Base-by-base conservation (phyloP, 2,329 filamentous ascomycete genomes). In the Claviceps cyperi region DNA sequence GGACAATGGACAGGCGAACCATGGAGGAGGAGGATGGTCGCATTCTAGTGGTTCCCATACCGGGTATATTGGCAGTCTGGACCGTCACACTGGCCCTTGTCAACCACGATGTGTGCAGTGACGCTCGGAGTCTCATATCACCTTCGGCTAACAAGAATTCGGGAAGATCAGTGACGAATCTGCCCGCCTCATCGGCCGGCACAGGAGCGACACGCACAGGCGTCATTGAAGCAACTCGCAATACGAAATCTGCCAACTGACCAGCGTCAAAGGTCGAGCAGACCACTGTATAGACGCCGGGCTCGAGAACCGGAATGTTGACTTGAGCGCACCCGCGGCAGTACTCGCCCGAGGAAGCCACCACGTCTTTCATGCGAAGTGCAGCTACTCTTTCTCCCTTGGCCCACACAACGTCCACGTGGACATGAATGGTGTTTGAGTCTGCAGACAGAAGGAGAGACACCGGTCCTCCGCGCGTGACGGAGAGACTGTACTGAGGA, bases 181-280 rank as follows among this genome's bases (percentile, higher is more conserved):
- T 74, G 2, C 92, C 91, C 1, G 89, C 88, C 7, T 80, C 81
- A 62, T 92, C 86, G 5, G 81, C 71, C 0, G 81, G 76, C 3
- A 96, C 74, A 15, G 77, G 75, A 7, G 68, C 69, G 5, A 94
- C 62, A 1, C 64, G 59, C 38, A 81, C 75, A 0, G 75, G 70
- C 2, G 68, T 62, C 49, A 75, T 78, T 36, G 84, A 82, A 45
- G 82, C 81, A n/a, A 96, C 74, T 51, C 81, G 78, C 8, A 98
- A 72, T 0, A 75, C 78, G 60, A 94, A 97, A 46, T 75, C 73
- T 3, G 84, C 86, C 1, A 79, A 71, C 60, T 94, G 86, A 8
- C 83, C 84, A 0, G 83, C 76, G 54, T 94, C 88, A 63, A 94
- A 97, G 0, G 91, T 94, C 2, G 88, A 95, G 62, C 85, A 91